Evolutionary conservation across 2,329 filamentous ascomycete genomes (phyloP).

Genomic region (Fusarium brachygibbosum): DNA sequence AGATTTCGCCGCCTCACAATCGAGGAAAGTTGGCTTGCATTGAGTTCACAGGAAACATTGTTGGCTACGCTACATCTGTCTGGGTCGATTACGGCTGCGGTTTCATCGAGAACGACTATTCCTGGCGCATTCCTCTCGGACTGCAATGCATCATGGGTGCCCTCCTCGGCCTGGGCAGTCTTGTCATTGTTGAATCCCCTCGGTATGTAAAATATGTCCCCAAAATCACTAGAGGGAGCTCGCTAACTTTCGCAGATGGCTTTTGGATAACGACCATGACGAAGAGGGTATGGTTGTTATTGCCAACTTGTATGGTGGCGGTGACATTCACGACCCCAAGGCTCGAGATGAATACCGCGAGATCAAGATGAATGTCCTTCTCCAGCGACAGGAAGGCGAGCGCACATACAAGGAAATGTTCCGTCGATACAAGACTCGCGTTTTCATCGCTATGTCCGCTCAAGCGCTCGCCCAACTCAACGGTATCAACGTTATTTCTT

Average conservation of each 20-base stretch:
- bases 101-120: conserved; percentile 85
- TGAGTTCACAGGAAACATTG: conserved; percentile 97
- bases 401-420: conserved; percentile 96
- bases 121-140: conserved; percentile 89
- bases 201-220: conserved; percentile 67
- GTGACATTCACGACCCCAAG: conserved; percentile 93
- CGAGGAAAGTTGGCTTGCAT: conserved; percentile 96
- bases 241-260: conserved; percentile 75
- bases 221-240: conserved; percentile 16
- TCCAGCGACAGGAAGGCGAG: conserved; percentile 95
- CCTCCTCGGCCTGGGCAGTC: conserved; percentile 84
- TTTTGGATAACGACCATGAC: conserved; percentile 96
- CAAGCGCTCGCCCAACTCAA: conserved; percentile 96
- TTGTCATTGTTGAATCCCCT: conserved; percentile 96
- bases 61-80: conserved; percentile 94
- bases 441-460: conserved; percentile 98
- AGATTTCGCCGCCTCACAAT: conserved; percentile 96
- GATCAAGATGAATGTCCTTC: conserved; percentile 97
- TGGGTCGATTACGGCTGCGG: conserved; percentile 99
- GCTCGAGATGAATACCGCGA: conserved; percentile 97
- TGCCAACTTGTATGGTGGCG: conserved; percentile 94
- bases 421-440: conserved; percentile 87
- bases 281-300: conserved; percentile 99
- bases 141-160: conserved; percentile 97
- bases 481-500: conserved; percentile 99